Percentiles rank a stretch among this genome's conserved stretches.
These are phyloP conservation scores for Gossypium lobatum DNA, from an alignment of 441 rosid genomes.

Conservation along the genomic window DNA sequence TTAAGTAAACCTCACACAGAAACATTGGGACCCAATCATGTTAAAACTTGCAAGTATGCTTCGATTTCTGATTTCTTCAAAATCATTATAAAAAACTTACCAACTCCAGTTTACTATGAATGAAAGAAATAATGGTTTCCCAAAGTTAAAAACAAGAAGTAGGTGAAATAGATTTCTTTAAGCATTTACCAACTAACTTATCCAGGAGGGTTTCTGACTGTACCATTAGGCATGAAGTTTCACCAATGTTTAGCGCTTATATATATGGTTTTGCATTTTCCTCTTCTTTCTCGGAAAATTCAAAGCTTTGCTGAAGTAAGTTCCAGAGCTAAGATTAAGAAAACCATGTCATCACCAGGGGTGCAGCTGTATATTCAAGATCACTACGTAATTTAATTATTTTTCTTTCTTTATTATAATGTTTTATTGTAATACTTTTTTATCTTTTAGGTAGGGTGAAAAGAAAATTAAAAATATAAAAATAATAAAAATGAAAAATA, in stretches of 20 bases:
- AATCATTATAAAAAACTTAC: neutral
- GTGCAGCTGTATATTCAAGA: conserved; percentile 23
- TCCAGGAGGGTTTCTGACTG: neutral
- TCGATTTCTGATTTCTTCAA: neutral
- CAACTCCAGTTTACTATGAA: neutral
- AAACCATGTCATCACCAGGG: conserved; percentile 18
- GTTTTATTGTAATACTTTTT: neutral
- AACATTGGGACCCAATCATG: neutral
- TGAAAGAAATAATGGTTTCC: neutral
- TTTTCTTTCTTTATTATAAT: neutral
- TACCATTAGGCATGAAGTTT: neutral
- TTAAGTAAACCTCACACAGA: neutral
- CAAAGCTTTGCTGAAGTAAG: neutral
- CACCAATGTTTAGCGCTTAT: neutral
- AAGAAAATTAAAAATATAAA: no score
- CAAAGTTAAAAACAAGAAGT: neutral
- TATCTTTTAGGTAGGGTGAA: neutral
- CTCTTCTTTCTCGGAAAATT: conserved; percentile 14
- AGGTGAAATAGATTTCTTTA: neutral
- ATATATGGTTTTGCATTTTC: conserved; percentile 6
- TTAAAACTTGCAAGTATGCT: neutral
- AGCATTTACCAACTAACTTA: neutral
- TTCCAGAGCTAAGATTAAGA: neutral
- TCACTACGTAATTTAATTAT: conserved; percentile 13
- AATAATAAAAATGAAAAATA: no score